Evolutionary conservation across 768 basidiomycete species (phyloP).

Genomic region (Leccinum broughii): DNA sequence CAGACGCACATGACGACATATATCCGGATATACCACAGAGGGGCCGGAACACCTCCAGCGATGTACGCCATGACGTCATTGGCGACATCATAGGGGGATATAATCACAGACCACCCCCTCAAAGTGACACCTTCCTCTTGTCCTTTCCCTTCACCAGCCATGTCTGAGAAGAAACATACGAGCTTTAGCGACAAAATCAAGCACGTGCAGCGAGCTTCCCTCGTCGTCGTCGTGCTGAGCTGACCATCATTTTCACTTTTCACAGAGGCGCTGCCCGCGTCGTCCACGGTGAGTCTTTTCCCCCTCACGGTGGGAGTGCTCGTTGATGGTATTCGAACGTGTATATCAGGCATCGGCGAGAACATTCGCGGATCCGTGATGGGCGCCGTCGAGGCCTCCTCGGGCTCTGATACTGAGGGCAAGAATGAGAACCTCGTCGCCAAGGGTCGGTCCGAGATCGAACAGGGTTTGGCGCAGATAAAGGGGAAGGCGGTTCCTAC

Average conservation of each 20-base stretch:
- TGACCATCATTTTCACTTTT: background rate
- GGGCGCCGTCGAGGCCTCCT: constrained; percentile 39
- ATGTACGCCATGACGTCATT: constrained; percentile 22
- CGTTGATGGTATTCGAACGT: background rate
- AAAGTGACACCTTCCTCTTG: fast-evolving
- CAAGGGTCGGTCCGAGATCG: constrained; percentile 41
- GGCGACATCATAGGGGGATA: background rate
- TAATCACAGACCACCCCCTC: background rate
- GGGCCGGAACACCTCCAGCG: constrained; percentile 5
- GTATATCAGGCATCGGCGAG: constrained; percentile 43
- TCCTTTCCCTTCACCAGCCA: background rate
- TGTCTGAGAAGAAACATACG: constrained; percentile 1
- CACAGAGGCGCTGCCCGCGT: constrained; percentile 38
- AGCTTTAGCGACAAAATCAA: constrained; percentile 19
- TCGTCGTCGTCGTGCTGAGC: too few species aligned
- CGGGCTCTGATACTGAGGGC: constrained; percentile 21
- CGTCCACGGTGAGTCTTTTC: constrained; percentile 33
- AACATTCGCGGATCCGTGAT: constrained; percentile 44
- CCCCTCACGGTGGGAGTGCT: constrained; percentile 1
- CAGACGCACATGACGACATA: constrained; percentile 19
- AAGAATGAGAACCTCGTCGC: constrained; percentile 37
- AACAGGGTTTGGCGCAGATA: constrained; percentile 39
- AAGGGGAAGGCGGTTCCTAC: constrained; percentile 14
- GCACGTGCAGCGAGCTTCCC: background rate
- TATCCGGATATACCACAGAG: constrained; percentile 9